Conservation (phyloP, 345 rosid species). For the Gossypium rotundifolium region DNA sequence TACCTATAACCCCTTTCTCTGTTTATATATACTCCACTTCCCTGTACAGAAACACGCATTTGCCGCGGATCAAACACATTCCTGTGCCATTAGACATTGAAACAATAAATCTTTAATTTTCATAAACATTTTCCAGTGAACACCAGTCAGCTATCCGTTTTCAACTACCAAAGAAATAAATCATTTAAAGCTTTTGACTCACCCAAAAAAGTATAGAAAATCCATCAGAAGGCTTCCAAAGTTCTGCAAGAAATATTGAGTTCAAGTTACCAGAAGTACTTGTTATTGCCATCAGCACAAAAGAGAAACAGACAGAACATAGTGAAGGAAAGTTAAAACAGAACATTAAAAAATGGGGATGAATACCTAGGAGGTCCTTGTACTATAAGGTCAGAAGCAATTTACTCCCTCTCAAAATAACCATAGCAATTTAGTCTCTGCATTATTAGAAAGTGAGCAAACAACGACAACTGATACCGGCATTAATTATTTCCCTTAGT, state of each 20-base stretch:
- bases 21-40: constrained; percentile 78
- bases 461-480: too few species aligned
- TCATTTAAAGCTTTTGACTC: constrained; percentile 31
- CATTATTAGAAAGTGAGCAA: too few species aligned
- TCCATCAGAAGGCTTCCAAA: constrained; percentile 93
- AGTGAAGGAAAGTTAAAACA: not conserved
- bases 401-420: too few species aligned
- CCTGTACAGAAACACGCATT: constrained; percentile 91
- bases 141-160: not conserved
- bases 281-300: not conserved
- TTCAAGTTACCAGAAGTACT: constrained; percentile 13
- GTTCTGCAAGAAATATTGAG: constrained; percentile 51
- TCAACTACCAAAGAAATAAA: constrained; percentile 11
- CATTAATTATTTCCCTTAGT: too few species aligned
- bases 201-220: constrained; percentile 98
- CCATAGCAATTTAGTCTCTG: too few species aligned
- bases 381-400: too few species aligned
- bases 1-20: constrained; percentile 96
- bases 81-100: constrained; percentile 37
- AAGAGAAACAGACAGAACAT: not conserved
- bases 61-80: constrained; percentile 98
- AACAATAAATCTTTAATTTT: not conserved
- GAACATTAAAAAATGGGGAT: not conserved
- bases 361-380: too few species aligned
- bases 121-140: constrained; percentile 2